Evolutionary conservation across 257 asterid species (phyloP), one percentile per base, ranked within the genome.

Genomic region (Ocimum tenuiflorum): DNA sequence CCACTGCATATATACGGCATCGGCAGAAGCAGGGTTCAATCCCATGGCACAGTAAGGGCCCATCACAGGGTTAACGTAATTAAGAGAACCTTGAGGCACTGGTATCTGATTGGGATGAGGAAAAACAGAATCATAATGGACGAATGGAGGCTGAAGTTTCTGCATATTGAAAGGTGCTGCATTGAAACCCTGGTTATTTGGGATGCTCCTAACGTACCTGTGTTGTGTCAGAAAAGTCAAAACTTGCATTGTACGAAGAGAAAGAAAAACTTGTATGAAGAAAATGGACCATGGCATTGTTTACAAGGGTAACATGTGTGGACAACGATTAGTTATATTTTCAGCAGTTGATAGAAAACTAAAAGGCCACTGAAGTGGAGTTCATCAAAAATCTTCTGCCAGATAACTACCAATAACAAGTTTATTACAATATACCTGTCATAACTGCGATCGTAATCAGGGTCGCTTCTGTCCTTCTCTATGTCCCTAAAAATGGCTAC

Each of bases 401-500:
- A 23, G 2, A 19, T 33, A 27, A 27, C 31, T 36, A 69, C 39
- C 20, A 39, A 36, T 60, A 60, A 50, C 51, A 63, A 54, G 18
- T 27, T 60, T 60, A 11, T 17, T 5, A 33, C 48, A 22, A 36
- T 77, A 43, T 73, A 86, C 99, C 99, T 90, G 74, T 78, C 90
- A 69, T 84, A 89, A 72, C 89, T 88, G 79, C 99, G 86, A 73
- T 94, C 95, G 68, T 94, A 94, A 82, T 90, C 99, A 51, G 99
- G 97, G 78, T 94, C 99, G 12, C 73, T 80, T 33, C 87, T 87
- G 51, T 94, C 97, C 76, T 90, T 94, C 82, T 94, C 99, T 82
- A 87, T 78, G 88, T 94, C 97, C 85, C 97, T 85, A n/a, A 90
- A 74, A 80, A 94, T 90, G 56, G 99, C 99, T 51, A 91, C 95